Evolutionary conservation across 306 rosid species (phyloP), one percentile per base, ranked within the genome.

Genomic region (Trichosanthes truncata): DNA sequence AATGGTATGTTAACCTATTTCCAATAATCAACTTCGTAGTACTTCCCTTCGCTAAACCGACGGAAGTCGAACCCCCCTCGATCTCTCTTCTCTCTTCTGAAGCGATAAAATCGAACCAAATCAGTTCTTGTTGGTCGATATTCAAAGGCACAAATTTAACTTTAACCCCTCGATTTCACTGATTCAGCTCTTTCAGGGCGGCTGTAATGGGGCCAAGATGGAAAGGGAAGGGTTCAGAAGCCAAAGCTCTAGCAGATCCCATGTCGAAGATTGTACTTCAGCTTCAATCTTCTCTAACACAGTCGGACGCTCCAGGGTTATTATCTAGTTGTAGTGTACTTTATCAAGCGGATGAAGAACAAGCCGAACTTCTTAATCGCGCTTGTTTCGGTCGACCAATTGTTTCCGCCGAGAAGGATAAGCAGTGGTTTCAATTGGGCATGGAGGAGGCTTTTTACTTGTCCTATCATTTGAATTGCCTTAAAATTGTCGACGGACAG

Each of bases 401-500:
- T 81, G 35, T 81, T 49, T 78, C 81, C 9, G 81, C 87, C 76
- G 91, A 89, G 51, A 85, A 86, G 76, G 87, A 87, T 46, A 88
- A 69, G n/a, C 87, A 79, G 15, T 88, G 86, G 92, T 84, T 89
- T 86, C 96, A 85, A 66, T 78, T 89, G 66, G 88, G 87, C 36
- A 60, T 84, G 49, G 98, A 93, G 78, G 98, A 91, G 85, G 97
- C 98, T 61, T 91, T 89, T 79, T 90, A 83, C 83, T 88, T 91
- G n/a, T 82, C 78, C 29, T 62, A 81, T 76, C 83, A 92, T n/a
- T 80, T 93, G 69, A 89, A 87, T 51, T 93, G 97, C 89, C 87
- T 89, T 55, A 85, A 62, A 74, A 87, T 93, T 31, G 78, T 66
- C 17, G 84, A 76, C 41, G 83, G 75, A 51, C 74, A 77, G 29